phyloP scores from a whole-genome alignment of 2,329 filamentous ascomycete species.

The Fusarium tjaetaba region DNA sequence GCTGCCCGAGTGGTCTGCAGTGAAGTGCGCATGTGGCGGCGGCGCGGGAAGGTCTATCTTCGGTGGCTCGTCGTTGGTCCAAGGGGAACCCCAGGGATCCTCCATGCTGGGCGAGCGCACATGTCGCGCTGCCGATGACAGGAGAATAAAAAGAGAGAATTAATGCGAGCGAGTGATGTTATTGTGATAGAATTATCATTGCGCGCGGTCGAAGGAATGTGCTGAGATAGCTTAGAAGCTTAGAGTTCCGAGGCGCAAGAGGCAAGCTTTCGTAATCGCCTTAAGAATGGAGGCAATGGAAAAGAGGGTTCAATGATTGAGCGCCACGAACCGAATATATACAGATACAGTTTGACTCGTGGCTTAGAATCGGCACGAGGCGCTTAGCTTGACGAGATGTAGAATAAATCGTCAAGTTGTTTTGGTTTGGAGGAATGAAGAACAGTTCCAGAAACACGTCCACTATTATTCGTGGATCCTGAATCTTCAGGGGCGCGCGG shows the following conservation, averaged over 20 bases:
- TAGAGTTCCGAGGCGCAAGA: constrained; percentile 22
- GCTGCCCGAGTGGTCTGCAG: constrained; percentile 37
- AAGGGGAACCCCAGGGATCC: constrained; percentile 72
- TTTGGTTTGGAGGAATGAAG: constrained; percentile 28
- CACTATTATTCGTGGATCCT: constrained; percentile 25
- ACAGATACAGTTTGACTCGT: background rate
- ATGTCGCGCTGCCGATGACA: constrained; percentile 44
- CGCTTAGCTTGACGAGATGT: background rate
- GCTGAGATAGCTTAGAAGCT: constrained; percentile 15
- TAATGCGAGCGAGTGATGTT: constrained; percentile 6
- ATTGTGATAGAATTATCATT: constrained; percentile 35
- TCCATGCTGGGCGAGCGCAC: constrained; percentile 60
- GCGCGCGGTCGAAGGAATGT: constrained; percentile 21
- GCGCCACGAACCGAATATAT: constrained; percentile 5
- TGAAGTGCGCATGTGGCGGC: constrained; percentile 47
- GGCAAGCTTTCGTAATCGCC: constrained; percentile 28
- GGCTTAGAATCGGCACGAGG: background rate
- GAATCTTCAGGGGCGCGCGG: constrained; percentile 34
- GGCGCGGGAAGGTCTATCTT: constrained; percentile 50
- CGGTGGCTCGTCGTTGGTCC: constrained; percentile 55
- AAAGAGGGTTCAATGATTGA: constrained; percentile 8
- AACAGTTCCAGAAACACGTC: constrained; percentile 25
- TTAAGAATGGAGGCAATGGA: constrained; percentile 14
- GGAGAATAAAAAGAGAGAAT: background rate
- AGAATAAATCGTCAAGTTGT: constrained; percentile 14